Conservation (phyloP, 331 rosid species). For the Quercus phellos region DNA sequence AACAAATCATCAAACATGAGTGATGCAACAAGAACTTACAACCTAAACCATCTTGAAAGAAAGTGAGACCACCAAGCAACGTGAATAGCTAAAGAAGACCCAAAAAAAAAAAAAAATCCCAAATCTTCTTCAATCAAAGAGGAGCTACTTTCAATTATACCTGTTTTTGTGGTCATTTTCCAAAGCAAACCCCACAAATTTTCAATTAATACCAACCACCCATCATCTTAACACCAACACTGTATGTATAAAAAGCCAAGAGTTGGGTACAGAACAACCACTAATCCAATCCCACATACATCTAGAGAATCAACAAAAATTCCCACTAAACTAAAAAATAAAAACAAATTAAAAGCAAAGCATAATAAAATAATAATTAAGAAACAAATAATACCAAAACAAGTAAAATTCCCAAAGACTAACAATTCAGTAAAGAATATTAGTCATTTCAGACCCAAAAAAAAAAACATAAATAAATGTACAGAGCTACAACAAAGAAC, state of each 20-base stretch:
- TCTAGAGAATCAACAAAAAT: background rate
- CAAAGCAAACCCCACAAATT: background rate
- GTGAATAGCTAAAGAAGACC: background rate
- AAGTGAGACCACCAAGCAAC: background rate
- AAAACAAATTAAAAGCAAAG: slow-evolving; percentile 3
- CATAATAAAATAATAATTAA: background rate
- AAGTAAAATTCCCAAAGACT: background rate
- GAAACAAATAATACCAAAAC: background rate
- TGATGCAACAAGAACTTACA: background rate
- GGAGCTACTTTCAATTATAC: no score
- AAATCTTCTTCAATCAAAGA: background rate
- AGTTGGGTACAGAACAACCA: background rate
- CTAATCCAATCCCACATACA: background rate
- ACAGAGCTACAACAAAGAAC: no score
- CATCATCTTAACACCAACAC: no score
- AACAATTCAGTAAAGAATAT: background rate
- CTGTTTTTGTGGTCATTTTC: background rate
- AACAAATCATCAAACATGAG: background rate
- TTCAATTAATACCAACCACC: no score
- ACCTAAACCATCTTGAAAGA: background rate
- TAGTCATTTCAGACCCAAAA: background rate
- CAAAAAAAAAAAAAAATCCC: background rate
- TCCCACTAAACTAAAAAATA: background rate
- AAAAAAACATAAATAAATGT: no score
- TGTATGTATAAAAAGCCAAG: no score